A percentile compares a stretch with the other conserved stretches of the same genome.
Conservation (phyloP, 805 yeast genomes). For the Saturnispora saitoi region DNA sequence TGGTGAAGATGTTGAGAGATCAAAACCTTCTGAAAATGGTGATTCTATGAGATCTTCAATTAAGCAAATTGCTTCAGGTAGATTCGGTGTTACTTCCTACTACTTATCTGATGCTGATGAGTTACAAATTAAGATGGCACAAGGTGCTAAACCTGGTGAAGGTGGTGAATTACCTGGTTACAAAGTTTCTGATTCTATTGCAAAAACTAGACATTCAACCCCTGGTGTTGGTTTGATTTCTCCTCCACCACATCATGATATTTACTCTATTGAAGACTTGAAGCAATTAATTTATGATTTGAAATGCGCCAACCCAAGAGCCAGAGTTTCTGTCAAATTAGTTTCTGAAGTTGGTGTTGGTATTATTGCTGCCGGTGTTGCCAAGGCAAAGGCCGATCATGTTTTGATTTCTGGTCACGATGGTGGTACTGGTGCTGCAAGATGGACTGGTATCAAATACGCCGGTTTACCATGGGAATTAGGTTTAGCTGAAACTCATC, state of each 20-base stretch:
- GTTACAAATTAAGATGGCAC: slow-evolving; percentile 97
- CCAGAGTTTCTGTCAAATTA: slow-evolving; percentile 91
- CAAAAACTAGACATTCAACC: slow-evolving; percentile 92
- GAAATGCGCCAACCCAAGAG: slow-evolving; percentile 95
- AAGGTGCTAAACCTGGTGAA: slow-evolving; percentile 99
- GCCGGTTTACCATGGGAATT: slow-evolving; percentile 99
- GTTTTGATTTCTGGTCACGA: slow-evolving; percentile 94
- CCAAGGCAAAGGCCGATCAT: slow-evolving; percentile 97
- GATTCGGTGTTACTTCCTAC: slow-evolving; percentile 95
- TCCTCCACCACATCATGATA: slow-evolving; percentile 98
- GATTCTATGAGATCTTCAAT: slow-evolving; percentile 99
- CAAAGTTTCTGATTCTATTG: slow-evolving; percentile 82
- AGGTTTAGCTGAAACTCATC: slow-evolving; percentile 97
- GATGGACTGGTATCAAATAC: slow-evolving; percentile 93
- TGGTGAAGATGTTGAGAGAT: slow-evolving; percentile 95
- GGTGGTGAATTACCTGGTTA: slow-evolving; percentile 98
- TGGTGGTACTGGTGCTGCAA: slow-evolving; percentile 99
- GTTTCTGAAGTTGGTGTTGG: slow-evolving; percentile 99
- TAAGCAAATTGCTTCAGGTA: slow-evolving; percentile 95
- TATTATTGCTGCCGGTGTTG: slow-evolving; percentile 98
- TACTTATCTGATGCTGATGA: slow-evolving; percentile 95
- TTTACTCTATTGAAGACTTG: slow-evolving; percentile 94
- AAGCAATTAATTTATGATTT: slow-evolving; percentile 93
- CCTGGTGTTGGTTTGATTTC: slow-evolving; percentile 95
- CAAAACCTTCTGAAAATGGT: slow-evolving; percentile 71